Conservation (phyloP, 805 yeast genomes). For the Saturnispora galanensis region DNA sequence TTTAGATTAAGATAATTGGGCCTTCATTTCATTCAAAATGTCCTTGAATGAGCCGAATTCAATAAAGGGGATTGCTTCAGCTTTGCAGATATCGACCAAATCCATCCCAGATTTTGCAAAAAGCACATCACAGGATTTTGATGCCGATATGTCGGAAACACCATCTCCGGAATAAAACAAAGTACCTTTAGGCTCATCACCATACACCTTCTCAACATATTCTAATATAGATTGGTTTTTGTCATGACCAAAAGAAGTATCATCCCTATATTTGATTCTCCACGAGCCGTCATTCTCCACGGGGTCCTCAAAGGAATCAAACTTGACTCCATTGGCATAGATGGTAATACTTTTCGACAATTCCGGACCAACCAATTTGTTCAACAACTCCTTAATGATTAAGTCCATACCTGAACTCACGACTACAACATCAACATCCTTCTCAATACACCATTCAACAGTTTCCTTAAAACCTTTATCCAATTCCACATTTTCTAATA, state of each 20-base stretch:
- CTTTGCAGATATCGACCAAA: conserved; percentile 71
- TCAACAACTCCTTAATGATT: conserved; percentile 68
- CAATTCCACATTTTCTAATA: conserved; percentile 56
- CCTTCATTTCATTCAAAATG: conserved; percentile 52
- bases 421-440: conserved; percentile 74
- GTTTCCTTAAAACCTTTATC: conserved; percentile 88
- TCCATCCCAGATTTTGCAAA: conserved; percentile 93
- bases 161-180: conserved; percentile 97
- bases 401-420: conserved; percentile 94
- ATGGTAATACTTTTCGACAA: conserved; percentile 66
- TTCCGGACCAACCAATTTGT: conserved; percentile 49
- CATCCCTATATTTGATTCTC: conserved; percentile 82
- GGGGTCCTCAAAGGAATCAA: conserved; percentile 61
- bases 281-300: conserved; percentile 43
- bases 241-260: conserved; percentile 88
- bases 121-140: conserved; percentile 84
- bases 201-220: conserved; percentile 25
- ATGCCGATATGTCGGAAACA: conserved; percentile 89
- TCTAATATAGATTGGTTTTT: conserved; percentile 72
- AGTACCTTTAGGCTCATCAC: conserved; percentile 37
- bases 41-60: conserved; percentile 73
- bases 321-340: conserved; percentile 56
- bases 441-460: conserved; percentile 64
- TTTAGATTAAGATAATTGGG: neutral
- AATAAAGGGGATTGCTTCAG: conserved; percentile 73